phyloP scores from a whole-genome alignment of 2,329 filamentous ascomycete genomes.

The Botrytis cinerea region DNA sequence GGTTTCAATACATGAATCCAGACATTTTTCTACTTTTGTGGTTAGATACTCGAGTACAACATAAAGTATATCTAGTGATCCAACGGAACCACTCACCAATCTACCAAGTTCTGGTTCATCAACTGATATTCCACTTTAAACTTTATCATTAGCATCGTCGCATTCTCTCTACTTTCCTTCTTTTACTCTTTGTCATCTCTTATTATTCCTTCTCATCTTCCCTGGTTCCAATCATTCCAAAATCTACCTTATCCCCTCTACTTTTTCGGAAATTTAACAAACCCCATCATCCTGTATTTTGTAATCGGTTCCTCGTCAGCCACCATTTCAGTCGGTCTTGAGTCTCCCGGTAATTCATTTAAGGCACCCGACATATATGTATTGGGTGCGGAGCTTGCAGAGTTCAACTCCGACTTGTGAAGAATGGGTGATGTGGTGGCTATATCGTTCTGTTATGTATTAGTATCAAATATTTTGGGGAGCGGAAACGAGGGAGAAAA shows the following conservation, averaged over 20 bases:
- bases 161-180: background rate
- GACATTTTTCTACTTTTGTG: background rate
- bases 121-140: background rate
- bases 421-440: slow-evolving; percentile 10
- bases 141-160: background rate
- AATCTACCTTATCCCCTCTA: background rate
- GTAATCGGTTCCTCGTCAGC: slow-evolving; percentile 21
- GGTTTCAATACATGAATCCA: background rate
- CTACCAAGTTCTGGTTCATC: background rate
- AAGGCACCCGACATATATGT: slow-evolving; percentile 8
- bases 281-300: slow-evolving; percentile 24
- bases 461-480: background rate
- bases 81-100: background rate
- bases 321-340: slow-evolving; percentile 16
- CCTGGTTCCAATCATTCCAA: background rate
- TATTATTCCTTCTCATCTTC: background rate
- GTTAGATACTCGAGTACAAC: background rate
- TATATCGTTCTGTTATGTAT: background rate
- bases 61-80: background rate
- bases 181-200: background rate
- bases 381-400: background rate
- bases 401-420: slow-evolving; percentile 14
- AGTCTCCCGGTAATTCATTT: slow-evolving; percentile 17
- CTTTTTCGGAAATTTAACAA: slow-evolving; percentile 4
- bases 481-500: background rate